Evolutionary conservation across 257 asterid species (phyloP).

Genomic region (Vinca minor): DNA sequence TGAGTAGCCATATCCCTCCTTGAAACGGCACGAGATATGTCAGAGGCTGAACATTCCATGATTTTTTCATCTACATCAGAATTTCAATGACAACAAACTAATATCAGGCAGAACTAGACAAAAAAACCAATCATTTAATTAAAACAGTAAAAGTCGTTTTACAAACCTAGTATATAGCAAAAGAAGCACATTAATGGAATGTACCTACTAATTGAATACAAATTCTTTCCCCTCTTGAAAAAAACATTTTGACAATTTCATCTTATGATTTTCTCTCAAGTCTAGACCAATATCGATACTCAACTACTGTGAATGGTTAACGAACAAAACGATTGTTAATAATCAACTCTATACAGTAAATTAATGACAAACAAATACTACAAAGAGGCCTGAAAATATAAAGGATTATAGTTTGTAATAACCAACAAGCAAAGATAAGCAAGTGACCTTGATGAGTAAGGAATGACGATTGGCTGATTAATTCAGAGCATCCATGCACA

Average conservation of each 20-base stretch:
- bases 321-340: neutral
- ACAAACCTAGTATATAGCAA: neutral
- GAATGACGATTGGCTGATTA: constrained; percentile 50
- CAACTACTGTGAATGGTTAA: neutral
- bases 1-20: constrained; percentile 97
- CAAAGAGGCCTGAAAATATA: neutral
- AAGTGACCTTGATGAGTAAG: constrained; percentile 41
- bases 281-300: neutral
- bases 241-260: neutral
- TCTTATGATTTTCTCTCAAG: neutral
- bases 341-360: neutral
- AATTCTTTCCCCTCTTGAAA: neutral
- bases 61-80: constrained; percentile 33
- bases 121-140: neutral
- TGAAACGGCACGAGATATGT: constrained; percentile 17
- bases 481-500: constrained; percentile 77
- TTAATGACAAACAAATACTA: neutral
- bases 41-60: neutral
- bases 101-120: constrained; percentile 9
- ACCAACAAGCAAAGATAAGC: constrained; percentile 1
- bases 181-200: neutral
- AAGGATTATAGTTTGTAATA: neutral
- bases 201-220: neutral
- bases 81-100: neutral
- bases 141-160: neutral